Evolutionary conservation across 2,329 filamentous ascomycete species (phyloP).

Genomic region (Penicillium sp.): DNA sequence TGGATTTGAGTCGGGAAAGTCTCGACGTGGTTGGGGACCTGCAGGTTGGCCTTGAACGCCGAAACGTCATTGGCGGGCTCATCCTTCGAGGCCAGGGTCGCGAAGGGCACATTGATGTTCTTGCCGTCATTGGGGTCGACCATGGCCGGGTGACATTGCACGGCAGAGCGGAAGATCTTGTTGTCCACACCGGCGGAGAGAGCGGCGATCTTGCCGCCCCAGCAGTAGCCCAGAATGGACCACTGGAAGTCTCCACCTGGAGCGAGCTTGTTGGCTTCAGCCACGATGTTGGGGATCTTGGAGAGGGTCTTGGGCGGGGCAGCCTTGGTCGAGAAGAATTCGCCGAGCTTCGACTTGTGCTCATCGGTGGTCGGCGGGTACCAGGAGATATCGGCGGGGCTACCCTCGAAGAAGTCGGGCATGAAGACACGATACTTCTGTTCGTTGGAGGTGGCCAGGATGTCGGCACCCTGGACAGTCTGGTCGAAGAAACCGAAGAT

Average conservation of each 20-base stretch:
- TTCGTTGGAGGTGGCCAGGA: conserved; percentile 55
- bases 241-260: conserved; percentile 45
- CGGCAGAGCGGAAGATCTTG: conserved; percentile 51
- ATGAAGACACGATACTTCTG: conserved; percentile 78
- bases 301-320: conserved; percentile 54
- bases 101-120: conserved; percentile 52
- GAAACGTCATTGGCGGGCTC: conserved; percentile 48
- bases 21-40: conserved; percentile 40
- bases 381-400: conserved; percentile 58
- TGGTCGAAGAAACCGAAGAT: conserved; percentile 61
- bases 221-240: conserved; percentile 58
- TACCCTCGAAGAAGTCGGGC: conserved; percentile 82
- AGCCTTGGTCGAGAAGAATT: conserved; percentile 54
- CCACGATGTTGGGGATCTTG: conserved; percentile 51
- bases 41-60: conserved; percentile 37
- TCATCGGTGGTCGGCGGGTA: conserved; percentile 57
- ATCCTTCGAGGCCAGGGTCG: conserved; percentile 53
- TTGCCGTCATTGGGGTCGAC: conserved; percentile 54
- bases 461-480: conserved; percentile 59
- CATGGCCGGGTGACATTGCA: conserved; percentile 55
- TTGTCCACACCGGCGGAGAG: conserved; percentile 48
- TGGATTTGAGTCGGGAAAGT: conserved; percentile 43
- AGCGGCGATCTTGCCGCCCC: conserved; percentile 54
- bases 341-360: conserved; percentile 54
- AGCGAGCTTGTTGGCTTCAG: conserved; percentile 48